Evolutionary conservation across 2,329 filamentous ascomycete genomes (phyloP).

Genomic region (Xylariaceae sp.): DNA sequence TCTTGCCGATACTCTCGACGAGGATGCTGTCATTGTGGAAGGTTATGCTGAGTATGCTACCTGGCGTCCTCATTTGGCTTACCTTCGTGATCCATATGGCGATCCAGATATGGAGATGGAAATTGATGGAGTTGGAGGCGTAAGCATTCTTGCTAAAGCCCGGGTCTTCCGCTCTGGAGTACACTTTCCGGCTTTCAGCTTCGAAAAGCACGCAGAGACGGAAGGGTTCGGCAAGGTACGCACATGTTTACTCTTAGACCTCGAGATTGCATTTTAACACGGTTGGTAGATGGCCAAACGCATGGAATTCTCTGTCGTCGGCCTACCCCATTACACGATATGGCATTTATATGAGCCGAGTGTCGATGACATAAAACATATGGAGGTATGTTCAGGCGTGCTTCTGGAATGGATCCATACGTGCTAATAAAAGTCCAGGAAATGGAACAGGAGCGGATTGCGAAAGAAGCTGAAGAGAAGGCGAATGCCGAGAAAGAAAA

Average conservation of each 20-base stretch:
- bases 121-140: constrained; percentile 95
- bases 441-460: constrained; percentile 87
- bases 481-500: constrained; percentile 74
- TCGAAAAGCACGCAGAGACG: constrained; percentile 97
- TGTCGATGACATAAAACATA: constrained; percentile 94
- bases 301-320: constrained; percentile 95
- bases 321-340: constrained; percentile 95
- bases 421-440: constrained; percentile 58
- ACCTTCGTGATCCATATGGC: constrained; percentile 93
- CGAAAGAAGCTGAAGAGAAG: constrained; percentile 79
- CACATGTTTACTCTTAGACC: constrained; percentile 13
- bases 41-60: constrained; percentile 99
- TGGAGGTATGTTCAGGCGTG: constrained; percentile 67
- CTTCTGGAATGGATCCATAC: neutral
- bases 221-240: constrained; percentile 97
- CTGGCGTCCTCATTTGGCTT: constrained; percentile 95
- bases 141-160: constrained; percentile 96
- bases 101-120: constrained; percentile 99
- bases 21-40: constrained; percentile 98
- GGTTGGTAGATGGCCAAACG: constrained; percentile 84
- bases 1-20: constrained; percentile 91
- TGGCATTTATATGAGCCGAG: constrained; percentile 99
- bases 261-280: constrained; percentile 25
- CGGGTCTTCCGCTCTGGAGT: constrained; percentile 93
- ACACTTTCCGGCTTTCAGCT: constrained; percentile 97